Percentiles rank a stretch among this genome's conserved stretches.
Evolutionary conservation across 441 rosid genomes (phyloP).

Genomic region (Syzygium malaccense): DNA sequence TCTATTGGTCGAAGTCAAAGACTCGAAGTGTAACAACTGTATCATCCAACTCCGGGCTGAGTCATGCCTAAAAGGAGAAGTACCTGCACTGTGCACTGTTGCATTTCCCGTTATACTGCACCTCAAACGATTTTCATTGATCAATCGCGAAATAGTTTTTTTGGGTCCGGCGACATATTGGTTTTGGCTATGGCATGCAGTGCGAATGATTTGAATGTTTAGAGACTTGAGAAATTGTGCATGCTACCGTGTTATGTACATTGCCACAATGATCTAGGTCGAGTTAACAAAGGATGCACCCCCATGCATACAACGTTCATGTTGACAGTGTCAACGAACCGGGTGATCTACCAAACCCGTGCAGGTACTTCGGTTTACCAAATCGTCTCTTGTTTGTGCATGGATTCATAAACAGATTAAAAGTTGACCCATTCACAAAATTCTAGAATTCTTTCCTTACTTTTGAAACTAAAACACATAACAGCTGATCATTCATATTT

Average conservation of each 20-base stretch:
- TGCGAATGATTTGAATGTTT: neutral
- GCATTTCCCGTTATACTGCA: neutral
- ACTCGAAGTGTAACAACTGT: neutral
- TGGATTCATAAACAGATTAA: neutral
- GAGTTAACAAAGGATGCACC: neutral
- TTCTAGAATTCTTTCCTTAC: too few species aligned
- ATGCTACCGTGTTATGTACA: neutral
- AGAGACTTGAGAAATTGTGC: neutral
- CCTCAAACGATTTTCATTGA: neutral
- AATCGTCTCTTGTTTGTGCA: neutral
- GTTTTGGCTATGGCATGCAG: neutral
- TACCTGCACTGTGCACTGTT: neutral
- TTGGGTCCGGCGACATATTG: neutral
- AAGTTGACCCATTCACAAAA: too few species aligned
- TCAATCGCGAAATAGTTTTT: neutral
- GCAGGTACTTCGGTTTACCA: neutral
- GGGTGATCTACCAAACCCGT: neutral
- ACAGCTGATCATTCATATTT: neutral
- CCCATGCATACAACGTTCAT: neutral
- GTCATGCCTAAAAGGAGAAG: neutral
- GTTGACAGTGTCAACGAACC: neutral
- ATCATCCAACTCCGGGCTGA: neutral
- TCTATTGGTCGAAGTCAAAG: neutral
- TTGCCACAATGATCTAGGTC: neutral
- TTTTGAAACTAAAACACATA: neutral